Conservation (phyloP, 306 rosid species). For the Dalbergia cultrata region DNA sequence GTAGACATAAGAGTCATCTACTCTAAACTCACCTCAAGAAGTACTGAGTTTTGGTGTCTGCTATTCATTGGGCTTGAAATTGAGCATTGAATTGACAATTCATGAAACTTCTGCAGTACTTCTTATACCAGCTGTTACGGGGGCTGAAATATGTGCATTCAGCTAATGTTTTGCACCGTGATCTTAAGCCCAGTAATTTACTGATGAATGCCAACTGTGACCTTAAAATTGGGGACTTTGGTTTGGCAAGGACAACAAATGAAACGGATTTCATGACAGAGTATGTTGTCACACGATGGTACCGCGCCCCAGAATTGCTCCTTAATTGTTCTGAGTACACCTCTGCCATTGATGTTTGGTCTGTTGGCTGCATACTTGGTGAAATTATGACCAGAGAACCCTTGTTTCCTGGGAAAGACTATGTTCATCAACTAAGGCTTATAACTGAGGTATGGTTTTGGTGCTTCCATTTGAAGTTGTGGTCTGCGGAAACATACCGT, state of each 20-base stretch:
- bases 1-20: constrained; percentile 8
- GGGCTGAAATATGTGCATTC: constrained; percentile 67
- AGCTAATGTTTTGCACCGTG: constrained; percentile 96
- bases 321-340: constrained; percentile 88
- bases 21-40: background rate
- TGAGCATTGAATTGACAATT: constrained; percentile 43
- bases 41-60: constrained; percentile 4
- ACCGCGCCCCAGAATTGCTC: constrained; percentile 62
- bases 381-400: constrained; percentile 87
- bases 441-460: constrained; percentile 47
- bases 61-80: constrained; percentile 31
- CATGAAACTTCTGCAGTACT: constrained; percentile 57
- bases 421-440: constrained; percentile 51
- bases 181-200: constrained; percentile 97
- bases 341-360: constrained; percentile 93
- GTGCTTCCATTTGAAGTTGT: constrained; percentile 37
- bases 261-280: constrained; percentile 60
- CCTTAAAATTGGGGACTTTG: constrained; percentile 81
- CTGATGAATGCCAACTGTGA: constrained; percentile 74
- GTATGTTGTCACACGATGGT: constrained; percentile 60
- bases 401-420: constrained; percentile 88
- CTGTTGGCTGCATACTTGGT: constrained; percentile 90
- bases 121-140: constrained; percentile 61
- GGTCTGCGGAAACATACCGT: background rate
- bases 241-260: constrained; percentile 81